A percentile compares a stretch with the other conserved stretches of the same genome.
Conservation (phyloP, 306 rosid species). For the Cucurbita pepo region DNA sequence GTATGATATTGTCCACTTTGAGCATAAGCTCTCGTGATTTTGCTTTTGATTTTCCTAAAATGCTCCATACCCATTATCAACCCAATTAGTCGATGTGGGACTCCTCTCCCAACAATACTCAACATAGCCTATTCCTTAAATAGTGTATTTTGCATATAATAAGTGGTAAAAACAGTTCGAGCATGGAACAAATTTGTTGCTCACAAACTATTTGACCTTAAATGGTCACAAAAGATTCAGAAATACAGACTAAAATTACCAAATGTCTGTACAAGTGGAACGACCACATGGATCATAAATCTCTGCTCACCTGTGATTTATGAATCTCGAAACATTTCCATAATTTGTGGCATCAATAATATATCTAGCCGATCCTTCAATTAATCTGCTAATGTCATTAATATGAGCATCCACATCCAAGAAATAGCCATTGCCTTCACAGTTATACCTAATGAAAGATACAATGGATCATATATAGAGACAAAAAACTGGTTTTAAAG, state of each 20-base stretch:
- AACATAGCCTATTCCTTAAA: neutral
- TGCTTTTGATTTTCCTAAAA: too few relatives aligned
- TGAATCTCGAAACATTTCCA: constrained; percentile 88
- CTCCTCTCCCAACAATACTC: too few relatives aligned
- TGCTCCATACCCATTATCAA: too few relatives aligned
- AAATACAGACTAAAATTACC: neutral
- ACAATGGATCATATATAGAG: neutral
- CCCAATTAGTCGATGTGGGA: too few relatives aligned
- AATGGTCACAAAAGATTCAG: neutral
- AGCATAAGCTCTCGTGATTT: too few relatives aligned
- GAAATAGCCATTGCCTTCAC: constrained; percentile 41
- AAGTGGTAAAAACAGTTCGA: neutral
- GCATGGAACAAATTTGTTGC: neutral
- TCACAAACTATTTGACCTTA: neutral
- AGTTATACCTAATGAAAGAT: constrained; percentile 32
- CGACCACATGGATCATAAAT: neutral
- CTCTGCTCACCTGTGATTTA: constrained; percentile 70
- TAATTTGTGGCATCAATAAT: constrained; percentile 57
- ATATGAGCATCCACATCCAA: constrained; percentile 43
- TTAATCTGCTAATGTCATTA: constrained; percentile 81
- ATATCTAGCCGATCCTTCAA: constrained; percentile 50
- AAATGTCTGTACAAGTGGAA: neutral
- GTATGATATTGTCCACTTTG: too few relatives aligned
- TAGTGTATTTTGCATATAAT: neutral
- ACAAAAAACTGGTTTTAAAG: neutral